Evolutionary conservation across 306 rosid genomes (phyloP), one percentile per base, ranked within the genome.

Genomic region (Alnus glutinosa): DNA sequence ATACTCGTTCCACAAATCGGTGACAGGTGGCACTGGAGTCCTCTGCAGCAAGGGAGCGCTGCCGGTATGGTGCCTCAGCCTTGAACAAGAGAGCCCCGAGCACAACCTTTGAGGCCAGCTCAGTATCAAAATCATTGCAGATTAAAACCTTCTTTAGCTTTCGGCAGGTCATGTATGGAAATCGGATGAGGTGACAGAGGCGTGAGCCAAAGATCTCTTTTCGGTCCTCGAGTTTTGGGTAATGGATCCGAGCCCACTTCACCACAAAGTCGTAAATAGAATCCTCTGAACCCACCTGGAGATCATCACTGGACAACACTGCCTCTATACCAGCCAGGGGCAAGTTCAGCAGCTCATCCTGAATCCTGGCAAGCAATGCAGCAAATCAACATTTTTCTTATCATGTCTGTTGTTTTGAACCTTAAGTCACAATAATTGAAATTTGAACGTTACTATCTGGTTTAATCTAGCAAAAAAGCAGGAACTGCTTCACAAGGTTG

Each of bases 321-420:
- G 83, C 89, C 76, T 89, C 93, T 15, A 87, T 44, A 19, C 84
- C 93, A 55, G 85, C 86, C 23, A 89, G 80, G 70, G 93, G 89
- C 61, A 89, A 85, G 71, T 77, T 81, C 75, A 87, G 51, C 54
- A 75, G 85, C 81, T 89, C 89, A 23, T 83, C 79, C n/a, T 50
- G 83, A 75, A 76, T 75, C 77, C 92, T 87, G 54, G 18, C 46
- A 49, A 10, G 52, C 13, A 14, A 50, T 32, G 71, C 19, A 77
- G 71, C 66, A 80, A 75, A 61, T 64, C 19, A n/a, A 73, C 16
- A 55, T 69, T 12, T 74, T 28, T 11, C 19, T 16, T 4, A 14
- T 9, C n/a, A 70, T 3, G 5, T 52, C 36, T 42, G 28, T 39
- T 59, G 39, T 54, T 63, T 73, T 54, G 32, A n/a, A 73, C 49